Conservation (phyloP, 805 yeast species). For the Wickerhamiella alocasiicola region DNA sequence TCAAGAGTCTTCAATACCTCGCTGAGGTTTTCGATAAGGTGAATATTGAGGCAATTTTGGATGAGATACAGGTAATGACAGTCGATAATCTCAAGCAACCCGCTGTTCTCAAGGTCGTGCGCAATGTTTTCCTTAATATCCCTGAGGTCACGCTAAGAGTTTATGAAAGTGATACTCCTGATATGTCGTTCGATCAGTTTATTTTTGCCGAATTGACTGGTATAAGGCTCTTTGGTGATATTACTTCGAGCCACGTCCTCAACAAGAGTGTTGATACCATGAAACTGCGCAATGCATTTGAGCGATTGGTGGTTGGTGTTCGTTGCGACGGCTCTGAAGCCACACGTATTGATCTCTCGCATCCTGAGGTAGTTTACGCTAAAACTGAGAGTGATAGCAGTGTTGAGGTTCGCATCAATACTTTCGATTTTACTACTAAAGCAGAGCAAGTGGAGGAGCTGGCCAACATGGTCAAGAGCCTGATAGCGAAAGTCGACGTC, state of each 20-base stretch:
- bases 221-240: background rate
- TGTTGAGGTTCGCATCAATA: background rate
- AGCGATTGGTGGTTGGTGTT: background rate
- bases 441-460: slow-evolving; percentile 1
- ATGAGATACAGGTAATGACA: background rate
- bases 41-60: slow-evolving; percentile 2
- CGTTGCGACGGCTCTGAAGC: background rate
- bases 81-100: slow-evolving; percentile 18
- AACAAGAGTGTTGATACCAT: background rate
- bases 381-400: background rate
- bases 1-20: background rate
- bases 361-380: background rate
- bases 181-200: background rate
- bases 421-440: slow-evolving; percentile 2
- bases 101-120: slow-evolving; percentile 22
- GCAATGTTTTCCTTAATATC: background rate
- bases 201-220: background rate
- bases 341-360: slow-evolving; percentile 1
- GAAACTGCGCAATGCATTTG: background rate
- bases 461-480: background rate
- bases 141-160: background rate
- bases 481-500: background rate
- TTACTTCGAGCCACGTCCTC: background rate
- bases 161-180: background rate
- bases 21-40: background rate